Base-by-base conservation (phyloP, 2,329 filamentous ascomycete species). In the Fusarium luffae region DNA sequence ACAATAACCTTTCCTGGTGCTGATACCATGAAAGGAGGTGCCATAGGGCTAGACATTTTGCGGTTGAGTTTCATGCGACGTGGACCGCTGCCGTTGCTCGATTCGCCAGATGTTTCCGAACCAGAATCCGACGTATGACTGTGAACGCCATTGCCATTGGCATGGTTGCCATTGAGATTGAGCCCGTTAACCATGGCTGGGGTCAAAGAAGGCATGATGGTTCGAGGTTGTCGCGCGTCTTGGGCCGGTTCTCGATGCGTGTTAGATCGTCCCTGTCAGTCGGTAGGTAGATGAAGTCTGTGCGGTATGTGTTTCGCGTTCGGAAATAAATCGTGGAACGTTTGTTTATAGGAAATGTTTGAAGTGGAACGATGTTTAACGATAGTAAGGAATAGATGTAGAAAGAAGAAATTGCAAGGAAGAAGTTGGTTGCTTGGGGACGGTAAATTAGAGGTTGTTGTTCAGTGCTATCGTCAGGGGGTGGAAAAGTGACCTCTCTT, bases 1-100 rank as follows among this genome's bases (percentile, higher is more conserved):
- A 98, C 93, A 79, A 99, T 99, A 77, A 98, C 96, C 80, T 99
- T 99, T 69, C 95, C 97, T 0, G 96, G 96, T 4, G 97, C 95
- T 18, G 96, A 98, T 60, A 98, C 94, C 93, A 99, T 97, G 79
- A 99, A 99, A 66, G 94, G 85, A 44, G 95, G 94, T 82, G 96
- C 89, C 88, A 91, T 88, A 5, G 89, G 89, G 59, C 82, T 88
- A 13, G 88, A 90, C 66, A 84, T 81, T 73, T 88, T 90, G 77
- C 88, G 86, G 50, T 82, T 79, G 74, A 82, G 77, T 71, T 74
- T 85, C 64, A 79, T 75, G 54, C 79, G 79, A 60, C 80, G 73
- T 54, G 74, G 62, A 66, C 79, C 60, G 62, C 74, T 78, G 68
- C 79, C 77, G 59, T 81, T 81, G 64, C 75, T 69, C 47, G 78